A percentile compares a stretch with the other conserved stretches of the same genome.
phyloP scores from a whole-genome alignment of 1,139 yeast genomes.

The Candida dubliniensis region DNA sequence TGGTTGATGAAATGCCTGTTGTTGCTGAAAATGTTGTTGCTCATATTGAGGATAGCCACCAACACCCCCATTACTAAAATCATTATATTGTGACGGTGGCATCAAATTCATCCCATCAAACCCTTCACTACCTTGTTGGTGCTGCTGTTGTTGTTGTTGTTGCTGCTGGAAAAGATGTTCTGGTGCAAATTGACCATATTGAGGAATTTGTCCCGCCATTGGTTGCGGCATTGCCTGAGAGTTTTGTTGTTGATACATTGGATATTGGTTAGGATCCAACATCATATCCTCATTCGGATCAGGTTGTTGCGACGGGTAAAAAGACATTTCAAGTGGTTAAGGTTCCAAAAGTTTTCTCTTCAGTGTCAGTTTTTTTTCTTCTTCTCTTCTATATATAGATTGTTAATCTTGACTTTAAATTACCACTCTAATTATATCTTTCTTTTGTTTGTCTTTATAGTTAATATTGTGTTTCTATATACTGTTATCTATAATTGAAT shows the following conservation, averaged over 20 bases:
- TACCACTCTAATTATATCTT: too few species aligned
- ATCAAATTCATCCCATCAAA: too few species aligned
- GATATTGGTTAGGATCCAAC: constrained; percentile 26
- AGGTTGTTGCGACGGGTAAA: neutral
- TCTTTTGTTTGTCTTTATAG: too few species aligned
- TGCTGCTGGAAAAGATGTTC: neutral
- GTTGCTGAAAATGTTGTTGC: neutral
- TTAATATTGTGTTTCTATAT: too few species aligned
- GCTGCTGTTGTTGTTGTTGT: constrained; percentile 4
- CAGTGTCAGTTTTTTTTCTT: too few species aligned
- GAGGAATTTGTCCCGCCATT: too few species aligned
- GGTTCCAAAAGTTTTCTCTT: too few species aligned
- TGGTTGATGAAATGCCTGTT: neutral
- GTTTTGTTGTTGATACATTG: constrained; percentile 34
- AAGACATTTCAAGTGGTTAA: neutral
- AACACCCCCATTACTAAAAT: neutral
- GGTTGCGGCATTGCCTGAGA: constrained; percentile 32
- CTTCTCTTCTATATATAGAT: too few species aligned
- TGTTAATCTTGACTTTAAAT: too few species aligned
- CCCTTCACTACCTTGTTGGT: neutral
- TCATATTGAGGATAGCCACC: neutral
- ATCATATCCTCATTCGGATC: neutral
- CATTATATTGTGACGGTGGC: neutral
- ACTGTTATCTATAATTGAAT: too few species aligned
- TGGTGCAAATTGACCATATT: neutral